phyloP scores from a whole-genome alignment of 768 basidiomycete genomes.

The Boletus sp. region DNA sequence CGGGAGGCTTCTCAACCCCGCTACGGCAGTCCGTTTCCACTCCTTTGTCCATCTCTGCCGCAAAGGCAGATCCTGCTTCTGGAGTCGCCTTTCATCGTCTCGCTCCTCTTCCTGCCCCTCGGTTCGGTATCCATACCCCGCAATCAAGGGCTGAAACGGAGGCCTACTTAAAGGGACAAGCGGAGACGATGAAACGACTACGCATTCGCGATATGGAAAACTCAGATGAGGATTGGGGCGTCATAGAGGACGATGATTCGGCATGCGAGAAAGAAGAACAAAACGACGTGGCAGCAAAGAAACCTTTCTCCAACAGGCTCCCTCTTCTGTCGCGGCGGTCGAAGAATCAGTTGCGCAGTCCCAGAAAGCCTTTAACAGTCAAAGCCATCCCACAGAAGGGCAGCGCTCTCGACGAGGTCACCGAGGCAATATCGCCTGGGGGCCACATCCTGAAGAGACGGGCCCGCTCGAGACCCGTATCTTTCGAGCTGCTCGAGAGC shows the following conservation, averaged over 20 bases:
- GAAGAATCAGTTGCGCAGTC: conserved; percentile 28
- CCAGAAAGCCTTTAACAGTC: conserved; percentile 23
- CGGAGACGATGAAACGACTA: conserved; percentile 62
- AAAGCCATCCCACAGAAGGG: conserved; percentile 36
- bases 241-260: conserved; percentile 45
- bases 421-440: conserved; percentile 69
- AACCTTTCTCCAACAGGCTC: conserved; percentile 31
- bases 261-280: conserved; percentile 49
- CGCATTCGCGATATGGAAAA: conserved; percentile 54
- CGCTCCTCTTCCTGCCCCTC: conserved; percentile 32
- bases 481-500: conserved; percentile 58
- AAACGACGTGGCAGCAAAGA: conserved; percentile 29
- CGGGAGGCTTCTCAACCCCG: conserved; percentile 53
- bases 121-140: conserved; percentile 28
- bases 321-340: conserved; percentile 25
- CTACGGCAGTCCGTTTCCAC: conserved; percentile 45
- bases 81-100: conserved; percentile 35
- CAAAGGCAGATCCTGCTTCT: conserved; percentile 31
- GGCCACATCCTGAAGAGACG: conserved; percentile 75
- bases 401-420: conserved; percentile 53
- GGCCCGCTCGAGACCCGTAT: conserved; percentile 69
- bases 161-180: conserved; percentile 45
- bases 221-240: conserved; percentile 43
- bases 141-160: conserved; percentile 38
- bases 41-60: conserved; percentile 36